Percentiles rank a stretch among this genome's conserved stretches.
Conservation (phyloP, 176 grass and related monocot species). For the Oryza glumipatula region DNA sequence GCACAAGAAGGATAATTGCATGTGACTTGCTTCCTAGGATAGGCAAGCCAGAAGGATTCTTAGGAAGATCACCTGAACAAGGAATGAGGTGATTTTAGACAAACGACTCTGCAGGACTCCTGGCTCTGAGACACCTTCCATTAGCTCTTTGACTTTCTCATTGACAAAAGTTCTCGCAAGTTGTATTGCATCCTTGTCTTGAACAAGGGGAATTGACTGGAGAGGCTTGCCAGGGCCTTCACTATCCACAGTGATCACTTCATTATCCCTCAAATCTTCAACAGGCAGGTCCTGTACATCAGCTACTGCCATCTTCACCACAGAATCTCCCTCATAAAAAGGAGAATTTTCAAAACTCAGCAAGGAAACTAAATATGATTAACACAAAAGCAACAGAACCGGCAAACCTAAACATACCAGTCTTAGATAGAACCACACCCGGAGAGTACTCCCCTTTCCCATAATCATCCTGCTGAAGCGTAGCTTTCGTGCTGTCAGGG, state of each 20-base stretch:
- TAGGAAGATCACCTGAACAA: conserved; percentile 2
- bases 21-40: background rate
- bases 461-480: background rate
- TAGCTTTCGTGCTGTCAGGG: background rate
- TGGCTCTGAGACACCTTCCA: background rate
- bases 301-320: background rate
- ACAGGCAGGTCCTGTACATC: background rate
- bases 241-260: background rate
- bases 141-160: conserved; percentile 1
- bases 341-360: background rate
- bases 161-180: background rate
- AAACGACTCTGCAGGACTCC: background rate
- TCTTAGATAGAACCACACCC: background rate
- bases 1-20: background rate
- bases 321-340: background rate
- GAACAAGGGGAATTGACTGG: background rate
- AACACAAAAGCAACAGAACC: background rate
- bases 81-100: background rate
- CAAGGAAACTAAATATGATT: background rate
- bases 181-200: background rate
- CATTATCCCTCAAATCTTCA: background rate
- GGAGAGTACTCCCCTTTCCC: background rate
- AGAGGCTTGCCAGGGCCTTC: background rate
- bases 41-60: background rate
- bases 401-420: background rate